Base-by-base conservation (phyloP, 345 rosid species). In the Cardamine chenopodiifolia region DNA sequence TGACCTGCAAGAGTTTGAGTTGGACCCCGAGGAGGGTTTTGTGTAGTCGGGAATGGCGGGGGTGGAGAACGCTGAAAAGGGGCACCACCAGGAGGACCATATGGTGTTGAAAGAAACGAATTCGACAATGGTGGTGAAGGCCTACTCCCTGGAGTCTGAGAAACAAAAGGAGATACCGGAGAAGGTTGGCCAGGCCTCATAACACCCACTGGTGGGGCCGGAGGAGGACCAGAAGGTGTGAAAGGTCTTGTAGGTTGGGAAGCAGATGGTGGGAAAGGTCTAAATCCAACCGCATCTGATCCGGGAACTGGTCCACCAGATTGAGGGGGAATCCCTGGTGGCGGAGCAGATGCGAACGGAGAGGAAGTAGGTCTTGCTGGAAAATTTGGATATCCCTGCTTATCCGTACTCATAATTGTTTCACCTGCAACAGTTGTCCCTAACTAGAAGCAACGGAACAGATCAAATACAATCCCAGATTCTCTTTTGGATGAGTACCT, bases 271-370 rank as follows among this genome's bases (percentile, higher is more conserved):
- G 79, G 55, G 18, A 81, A 23, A 71, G 87, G 85, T 75, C 95
- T 83, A 60, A 78, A 86, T 28, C 86, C 77, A 75, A 76, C 67
- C 28, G 71, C 56, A 44, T 80, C 86, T 17, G 89, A 56, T 69
- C 88, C 89, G 14, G 71, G 81, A 61, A 66, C 61, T 2, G 88
- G 86, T 63, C 87, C 86, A 75, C 82, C 79, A n/a, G 89, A 76
- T 31, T 84, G 84, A 70, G 89, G 89, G 5, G 88, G 92, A 23
- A 84, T 74, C 32, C 72, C 78, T 7, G 83, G 66, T 3, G 89
- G 93, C 22, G 92, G 87, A 62, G 88, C 78, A 70, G 90, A 73
- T 35, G 92, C 83, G 73, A 88, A 89, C 17, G 96, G 93, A 8
- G 88, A 58, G 20, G 83, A 18, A 2, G 86, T 59, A 72, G 90